Percentiles rank a stretch among this genome's conserved stretches.
phyloP scores from a whole-genome alignment of 352 stramenopile genomes.

The Sclerospora graminicola region DNA sequence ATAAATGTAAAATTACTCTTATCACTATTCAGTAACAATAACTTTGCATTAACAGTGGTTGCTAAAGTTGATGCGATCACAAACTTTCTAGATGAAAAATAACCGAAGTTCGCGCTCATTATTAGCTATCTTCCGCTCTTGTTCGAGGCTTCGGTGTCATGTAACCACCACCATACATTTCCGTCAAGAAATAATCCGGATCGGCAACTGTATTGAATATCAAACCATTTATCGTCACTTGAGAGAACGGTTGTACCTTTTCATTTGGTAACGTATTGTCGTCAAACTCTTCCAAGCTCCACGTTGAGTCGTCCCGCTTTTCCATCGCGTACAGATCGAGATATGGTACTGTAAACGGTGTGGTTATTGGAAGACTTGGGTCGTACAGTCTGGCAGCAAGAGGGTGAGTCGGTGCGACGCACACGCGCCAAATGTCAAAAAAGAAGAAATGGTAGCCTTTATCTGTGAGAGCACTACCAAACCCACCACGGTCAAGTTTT shows the following conservation, averaged over 20 bases:
- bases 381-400: constrained; percentile 29
- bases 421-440: constrained; percentile 28
- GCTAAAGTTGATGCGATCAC: no score
- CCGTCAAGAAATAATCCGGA: constrained; percentile 21
- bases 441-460: constrained; percentile 50
- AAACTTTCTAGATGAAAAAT: no score
- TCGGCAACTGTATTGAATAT: constrained; percentile 27
- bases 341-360: constrained; percentile 19
- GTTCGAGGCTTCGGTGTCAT: constrained; percentile 19
- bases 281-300: constrained; percentile 13
- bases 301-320: constrained; percentile 2
- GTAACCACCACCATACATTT: constrained; percentile 26
- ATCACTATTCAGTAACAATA: no score
- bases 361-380: constrained; percentile 3
- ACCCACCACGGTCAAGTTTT: neutral
- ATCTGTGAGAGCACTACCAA: constrained; percentile 6
- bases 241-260: constrained; percentile 16
- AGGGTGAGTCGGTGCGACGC: constrained; percentile 18
- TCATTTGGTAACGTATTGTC: constrained; percentile 7
- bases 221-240: constrained; percentile 24
- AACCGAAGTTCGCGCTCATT: no score
- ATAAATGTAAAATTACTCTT: no score
- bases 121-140: no score
- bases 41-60: no score
- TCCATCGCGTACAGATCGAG: constrained; percentile 29